Conservation (phyloP, 2,329 filamentous ascomycete species). For the Colletotrichum trifolii region DNA sequence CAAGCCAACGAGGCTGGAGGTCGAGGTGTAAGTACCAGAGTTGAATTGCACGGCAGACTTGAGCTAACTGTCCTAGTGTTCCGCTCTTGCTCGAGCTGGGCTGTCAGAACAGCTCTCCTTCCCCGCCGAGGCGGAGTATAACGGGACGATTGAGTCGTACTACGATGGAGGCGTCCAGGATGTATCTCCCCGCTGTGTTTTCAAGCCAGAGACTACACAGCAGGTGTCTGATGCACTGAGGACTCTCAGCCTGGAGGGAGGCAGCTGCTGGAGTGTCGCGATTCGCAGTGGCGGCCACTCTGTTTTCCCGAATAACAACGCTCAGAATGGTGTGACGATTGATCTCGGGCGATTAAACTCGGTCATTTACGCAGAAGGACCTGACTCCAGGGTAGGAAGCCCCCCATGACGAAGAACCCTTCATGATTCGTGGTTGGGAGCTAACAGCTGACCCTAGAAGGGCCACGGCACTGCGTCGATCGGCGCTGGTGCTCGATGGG, state of each 20-base stretch:
- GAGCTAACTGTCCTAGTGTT: background rate
- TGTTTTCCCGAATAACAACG: slow-evolving; percentile 46
- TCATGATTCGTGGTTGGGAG: no score
- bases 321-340: slow-evolving; percentile 27
- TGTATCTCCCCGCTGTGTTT: slow-evolving; percentile 21
- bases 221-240: slow-evolving; percentile 15
- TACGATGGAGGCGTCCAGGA: slow-evolving; percentile 16
- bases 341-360: slow-evolving; percentile 11
- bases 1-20: background rate
- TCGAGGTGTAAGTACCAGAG: slow-evolving; percentile 3
- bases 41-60: no score
- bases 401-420: no score
- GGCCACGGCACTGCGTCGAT: slow-evolving; percentile 1
- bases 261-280: slow-evolving; percentile 47
- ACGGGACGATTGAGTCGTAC: slow-evolving; percentile 9
- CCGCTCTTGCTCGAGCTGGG: slow-evolving; percentile 13
- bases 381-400: background rate
- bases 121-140: slow-evolving; percentile 11
- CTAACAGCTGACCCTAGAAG: background rate
- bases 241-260: slow-evolving; percentile 5
- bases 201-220: slow-evolving; percentile 17
- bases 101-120: slow-evolving; percentile 20
- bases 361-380: background rate
- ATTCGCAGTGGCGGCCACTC: slow-evolving; percentile 53
- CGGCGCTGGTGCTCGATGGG: slow-evolving; percentile 9